Evolutionary conservation across 805 yeast genomes (phyloP), one percentile per base, ranked within the genome.

Genomic region (Nakazawaea wickerhamii): DNA sequence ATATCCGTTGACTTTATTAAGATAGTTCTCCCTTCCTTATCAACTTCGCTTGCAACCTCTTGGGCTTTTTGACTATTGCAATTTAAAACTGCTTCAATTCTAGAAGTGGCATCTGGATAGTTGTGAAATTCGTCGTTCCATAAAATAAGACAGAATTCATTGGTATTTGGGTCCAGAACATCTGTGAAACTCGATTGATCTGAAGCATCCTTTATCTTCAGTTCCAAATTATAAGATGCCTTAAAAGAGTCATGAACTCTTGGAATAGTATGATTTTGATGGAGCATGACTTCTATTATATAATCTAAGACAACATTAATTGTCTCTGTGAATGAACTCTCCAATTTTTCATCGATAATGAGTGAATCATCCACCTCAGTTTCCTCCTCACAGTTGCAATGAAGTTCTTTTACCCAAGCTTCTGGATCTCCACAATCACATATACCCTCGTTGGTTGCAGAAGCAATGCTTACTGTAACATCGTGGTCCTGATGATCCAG

Each of bases 91-190:
- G 41, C 31, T 22, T 38, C 40, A 30, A 47, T 44, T 38, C 48
- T 37, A 7, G 41, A 32, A 5, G 40, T 44, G 10, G 48, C 48
- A 26, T 44, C 41, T 3, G 37, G 44, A 49, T 71, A 75, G 51
- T 77, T 74, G 53, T 85, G 93, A 49, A 67, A 70, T 52, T 85
- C 93, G 54, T 85, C 95, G 57, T 85, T 85, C 84, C 90, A 85
- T n/a, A 83, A 64, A 18, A 81, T 55, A 25, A 84, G 64, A 32
- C 66, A 60, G 63, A 73, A 79, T 11, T 64, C 44, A 11, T 43
- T 38, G 2, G 67, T 46, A 50, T 71, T 68, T 7, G 17, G 18
- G 49, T 70, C 76, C 8, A 39, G 58, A 0, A 54, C 57, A 10
- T 43, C 46, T 15, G 21, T 10, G 14, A 35, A 21, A 11, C 13